Evolutionary conservation across 805 yeast genomes (phyloP).

Genomic region (Scheffersomyces ergatensis): DNA sequence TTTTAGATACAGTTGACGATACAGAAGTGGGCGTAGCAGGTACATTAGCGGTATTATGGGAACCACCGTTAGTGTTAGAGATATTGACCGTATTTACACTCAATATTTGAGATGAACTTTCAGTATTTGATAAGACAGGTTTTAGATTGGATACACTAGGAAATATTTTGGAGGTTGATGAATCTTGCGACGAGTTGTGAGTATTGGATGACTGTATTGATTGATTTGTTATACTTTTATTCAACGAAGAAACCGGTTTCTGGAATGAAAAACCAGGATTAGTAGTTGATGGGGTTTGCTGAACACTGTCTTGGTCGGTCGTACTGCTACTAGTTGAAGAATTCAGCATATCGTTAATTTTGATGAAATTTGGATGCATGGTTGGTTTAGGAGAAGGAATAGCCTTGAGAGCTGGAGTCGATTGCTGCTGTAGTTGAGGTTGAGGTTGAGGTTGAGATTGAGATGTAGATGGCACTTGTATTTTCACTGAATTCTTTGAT

Average conservation of each 20-base stretch:
- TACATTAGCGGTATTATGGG: too few species aligned
- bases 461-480: too few species aligned
- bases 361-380: background rate
- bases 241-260: background rate
- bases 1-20: conserved; percentile 8
- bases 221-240: background rate
- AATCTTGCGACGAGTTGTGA: background rate
- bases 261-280: background rate
- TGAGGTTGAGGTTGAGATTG: background rate
- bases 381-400: background rate
- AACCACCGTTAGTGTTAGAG: background rate
- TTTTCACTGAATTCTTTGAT: background rate
- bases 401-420: background rate
- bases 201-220: background rate
- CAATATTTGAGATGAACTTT: too few species aligned
- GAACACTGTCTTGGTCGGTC: background rate
- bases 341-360: background rate
- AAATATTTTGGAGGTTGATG: background rate
- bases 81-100: background rate
- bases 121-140: background rate
- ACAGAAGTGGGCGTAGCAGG: too few species aligned
- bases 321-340: background rate
- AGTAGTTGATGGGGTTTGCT: background rate
- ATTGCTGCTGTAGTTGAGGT: background rate
- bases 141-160: background rate